Evolutionary conservation across 1,284 basidiomycete species (phyloP).

Genomic region (Tilletia setariae): DNA sequence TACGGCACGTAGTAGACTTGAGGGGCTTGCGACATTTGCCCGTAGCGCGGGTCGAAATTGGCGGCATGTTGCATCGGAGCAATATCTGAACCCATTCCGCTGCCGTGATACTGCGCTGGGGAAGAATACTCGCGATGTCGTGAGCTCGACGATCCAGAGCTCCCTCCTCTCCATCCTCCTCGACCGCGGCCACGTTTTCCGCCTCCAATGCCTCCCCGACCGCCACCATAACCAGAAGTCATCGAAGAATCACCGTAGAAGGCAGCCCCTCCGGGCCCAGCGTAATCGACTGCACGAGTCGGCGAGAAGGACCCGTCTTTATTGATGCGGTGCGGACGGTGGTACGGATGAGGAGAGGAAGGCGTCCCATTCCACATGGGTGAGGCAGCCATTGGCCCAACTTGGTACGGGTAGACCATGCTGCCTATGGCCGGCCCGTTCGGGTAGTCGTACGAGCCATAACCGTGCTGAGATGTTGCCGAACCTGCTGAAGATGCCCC

Average conservation of each 20-base stretch:
- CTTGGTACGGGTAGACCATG: slow-evolving; percentile 5
- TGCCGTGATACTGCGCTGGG: background rate
- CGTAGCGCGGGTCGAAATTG: no score
- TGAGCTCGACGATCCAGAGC: background rate
- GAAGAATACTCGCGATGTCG: background rate
- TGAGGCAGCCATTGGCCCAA: background rate
- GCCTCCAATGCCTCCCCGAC: background rate
- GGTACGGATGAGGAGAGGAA: background rate
- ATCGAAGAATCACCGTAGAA: background rate
- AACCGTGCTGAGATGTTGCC: background rate
- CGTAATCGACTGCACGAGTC: slow-evolving; percentile 11
- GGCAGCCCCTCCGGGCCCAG: background rate
- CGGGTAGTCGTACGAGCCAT: background rate
- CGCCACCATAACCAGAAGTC: background rate
- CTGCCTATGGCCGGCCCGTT: background rate
- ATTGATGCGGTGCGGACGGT: slow-evolving; percentile 16
- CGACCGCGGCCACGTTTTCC: background rate
- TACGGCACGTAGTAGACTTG: slow-evolving; percentile 15
- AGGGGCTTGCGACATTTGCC: background rate
- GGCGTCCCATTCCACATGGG: background rate
- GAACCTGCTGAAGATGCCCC: background rate
- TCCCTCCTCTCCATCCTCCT: background rate
- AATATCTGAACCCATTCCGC: no score
- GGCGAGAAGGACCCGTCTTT: slow-evolving; percentile 19
- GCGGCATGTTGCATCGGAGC: no score